Conservation (phyloP, 129 eudicot genomes). For the Ambrosia trifida region DNA sequence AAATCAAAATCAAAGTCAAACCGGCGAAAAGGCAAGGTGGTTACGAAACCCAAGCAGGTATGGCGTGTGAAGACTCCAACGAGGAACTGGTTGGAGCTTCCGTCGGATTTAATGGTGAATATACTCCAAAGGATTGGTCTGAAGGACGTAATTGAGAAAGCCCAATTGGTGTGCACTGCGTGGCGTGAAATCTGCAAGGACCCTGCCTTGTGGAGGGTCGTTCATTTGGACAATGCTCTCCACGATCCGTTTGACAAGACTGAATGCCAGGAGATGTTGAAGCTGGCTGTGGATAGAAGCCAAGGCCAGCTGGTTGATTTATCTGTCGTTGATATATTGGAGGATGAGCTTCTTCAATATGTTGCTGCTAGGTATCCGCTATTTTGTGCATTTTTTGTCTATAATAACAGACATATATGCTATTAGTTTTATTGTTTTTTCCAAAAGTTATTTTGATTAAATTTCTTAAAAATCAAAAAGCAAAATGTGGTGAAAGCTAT, state of each 20-base stretch:
- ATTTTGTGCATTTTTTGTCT: too few species aligned
- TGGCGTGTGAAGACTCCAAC: background rate
- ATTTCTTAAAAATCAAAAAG: too few species aligned
- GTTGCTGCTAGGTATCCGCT: background rate
- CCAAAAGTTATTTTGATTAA: too few species aligned
- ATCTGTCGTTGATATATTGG: background rate
- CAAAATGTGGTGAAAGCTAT: too few species aligned
- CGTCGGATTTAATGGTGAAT: background rate
- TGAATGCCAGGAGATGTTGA: background rate
- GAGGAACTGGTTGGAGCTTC: conserved; percentile 12
- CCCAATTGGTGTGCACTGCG: background rate
- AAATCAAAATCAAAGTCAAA: background rate
- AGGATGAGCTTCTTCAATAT: background rate
- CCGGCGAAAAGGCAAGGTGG: background rate
- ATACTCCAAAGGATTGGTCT: background rate
- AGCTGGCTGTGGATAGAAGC: conserved; percentile 5
- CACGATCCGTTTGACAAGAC: background rate
- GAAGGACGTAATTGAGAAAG: background rate
- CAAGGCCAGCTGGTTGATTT: conserved; percentile 3
- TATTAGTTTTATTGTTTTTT: too few species aligned
- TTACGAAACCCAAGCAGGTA: background rate
- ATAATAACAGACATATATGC: too few species aligned
- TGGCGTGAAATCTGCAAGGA: background rate
- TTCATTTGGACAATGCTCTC: background rate
- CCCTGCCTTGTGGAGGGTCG: conserved; percentile 4